Evolutionary conservation across 768 basidiomycete species (phyloP), one percentile per base, ranked within the genome.

Genomic region (Lyophyllum atratum): DNA sequence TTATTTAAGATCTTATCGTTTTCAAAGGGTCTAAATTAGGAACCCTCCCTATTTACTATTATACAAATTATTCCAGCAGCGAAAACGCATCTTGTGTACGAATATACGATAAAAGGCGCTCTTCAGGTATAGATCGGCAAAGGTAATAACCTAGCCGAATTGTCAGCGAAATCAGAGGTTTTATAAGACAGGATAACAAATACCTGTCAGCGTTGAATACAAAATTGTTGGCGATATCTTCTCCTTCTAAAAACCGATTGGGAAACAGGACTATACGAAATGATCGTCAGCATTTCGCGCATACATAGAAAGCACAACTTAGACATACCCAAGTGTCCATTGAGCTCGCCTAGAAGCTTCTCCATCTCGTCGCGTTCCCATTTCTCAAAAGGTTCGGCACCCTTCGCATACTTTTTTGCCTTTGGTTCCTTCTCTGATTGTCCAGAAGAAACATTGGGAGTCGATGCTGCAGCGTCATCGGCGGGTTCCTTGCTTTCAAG

Each of bases 361-460:
- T 97, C 95, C 94, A 98, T 97, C 69, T 92, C 91, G 39, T 90
- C 90, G 60, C 84, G 72, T 66, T 99, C 95, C 77, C 86, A 85
- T 59, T 85, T 86, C 49, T 90, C 87, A 64, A 93, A 94, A 0
- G 90, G 84, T 49, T 91, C 90, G 6, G 82, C 69, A 10, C 84
- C 80, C 59, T 77, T 77, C 1, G 77, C 58, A 14, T 75, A 69
- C 64, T 76, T 77, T 14, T 75, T 74, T 28, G 65, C 63, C 50
- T 67, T 63, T 25, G 77, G 71, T 58, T 79, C 77, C 40, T 79
- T 75, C 26, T 74, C 70, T 22, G 65, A 56, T 24, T 59, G 62
- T 45, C 62, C 54, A 9, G 63, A 12, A 17, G 65, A 59, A 3
- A 58, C 55, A 17, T 69, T 58, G n/a, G 56, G 47, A n/a, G 69